Evolutionary conservation across 805 yeast species (phyloP).

Genomic region (Cyberlindnera maritima): DNA sequence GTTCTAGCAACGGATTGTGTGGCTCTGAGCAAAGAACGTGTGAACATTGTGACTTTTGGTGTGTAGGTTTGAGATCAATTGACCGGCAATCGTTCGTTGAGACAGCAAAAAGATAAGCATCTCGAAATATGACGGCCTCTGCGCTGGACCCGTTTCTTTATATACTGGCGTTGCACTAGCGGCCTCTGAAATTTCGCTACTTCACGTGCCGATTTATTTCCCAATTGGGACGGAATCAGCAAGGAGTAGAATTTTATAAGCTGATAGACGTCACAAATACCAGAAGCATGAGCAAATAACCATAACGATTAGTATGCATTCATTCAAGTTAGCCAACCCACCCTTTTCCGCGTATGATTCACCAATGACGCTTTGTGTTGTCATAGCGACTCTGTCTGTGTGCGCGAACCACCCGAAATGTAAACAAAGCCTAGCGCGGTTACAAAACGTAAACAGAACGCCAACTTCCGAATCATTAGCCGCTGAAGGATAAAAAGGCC

Average conservation of each 20-base stretch:
- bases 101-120: too few species aligned
- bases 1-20: slow-evolving; percentile 23
- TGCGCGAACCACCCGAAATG: not conserved
- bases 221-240: not conserved
- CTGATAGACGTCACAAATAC: too few species aligned
- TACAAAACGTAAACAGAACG: not conserved
- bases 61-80: not conserved
- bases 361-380: too few species aligned
- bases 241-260: not conserved
- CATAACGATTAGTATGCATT: too few species aligned
- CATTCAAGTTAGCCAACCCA: too few species aligned
- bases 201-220: slow-evolving; percentile 16
- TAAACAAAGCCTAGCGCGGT: not conserved
- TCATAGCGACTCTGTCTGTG: not conserved
- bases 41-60: slow-evolving; percentile 22
- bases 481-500: too few species aligned
- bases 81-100: not conserved
- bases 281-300: too few species aligned
- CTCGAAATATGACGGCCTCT: too few species aligned
- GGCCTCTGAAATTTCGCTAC: slow-evolving; percentile 10
- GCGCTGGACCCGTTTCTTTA: not conserved
- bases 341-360: too few species aligned
- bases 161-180: slow-evolving; percentile 11
- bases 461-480: too few species aligned
- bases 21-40: slow-evolving; percentile 29